A percentile compares a stretch with the other conserved stretches of the same genome.
Conservation (phyloP, 2,329 filamentous ascomycete species). For the Drechslera avenae region DNA sequence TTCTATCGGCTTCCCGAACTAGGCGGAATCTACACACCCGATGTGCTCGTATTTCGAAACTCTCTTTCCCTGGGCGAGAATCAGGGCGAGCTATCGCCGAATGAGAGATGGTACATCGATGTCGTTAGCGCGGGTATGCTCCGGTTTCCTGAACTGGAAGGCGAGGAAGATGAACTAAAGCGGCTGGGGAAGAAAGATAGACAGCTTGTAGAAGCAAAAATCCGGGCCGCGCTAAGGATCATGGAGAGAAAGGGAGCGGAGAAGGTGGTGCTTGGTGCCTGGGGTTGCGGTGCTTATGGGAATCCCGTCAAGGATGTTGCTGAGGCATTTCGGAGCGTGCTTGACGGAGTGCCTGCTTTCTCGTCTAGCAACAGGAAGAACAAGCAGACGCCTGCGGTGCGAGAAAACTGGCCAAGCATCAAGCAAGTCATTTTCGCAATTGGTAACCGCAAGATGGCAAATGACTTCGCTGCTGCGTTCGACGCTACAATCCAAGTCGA, state of each 20-base stretch:
- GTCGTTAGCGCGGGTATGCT: slow-evolving; percentile 64
- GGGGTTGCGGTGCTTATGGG: slow-evolving; percentile 68
- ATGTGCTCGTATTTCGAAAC: slow-evolving; percentile 64
- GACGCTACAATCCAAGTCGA: slow-evolving; percentile 48
- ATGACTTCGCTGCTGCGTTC: slow-evolving; percentile 58
- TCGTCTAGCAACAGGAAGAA: slow-evolving; percentile 32
- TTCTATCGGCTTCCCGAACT: slow-evolving; percentile 66
- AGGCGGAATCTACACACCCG: slow-evolving; percentile 61
- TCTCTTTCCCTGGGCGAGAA: slow-evolving; percentile 32
- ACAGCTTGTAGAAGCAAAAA: slow-evolving; percentile 60
- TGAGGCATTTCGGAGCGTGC: slow-evolving; percentile 56
- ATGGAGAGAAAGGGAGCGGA: slow-evolving; percentile 50
- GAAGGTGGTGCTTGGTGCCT: slow-evolving; percentile 64
- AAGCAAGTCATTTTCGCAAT: slow-evolving; percentile 65
- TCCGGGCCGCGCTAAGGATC: slow-evolving; percentile 63
- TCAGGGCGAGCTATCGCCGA: slow-evolving; percentile 50
- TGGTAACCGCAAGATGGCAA: slow-evolving; percentile 57
- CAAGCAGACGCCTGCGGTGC: slow-evolving; percentile 13
- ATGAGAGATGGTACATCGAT: slow-evolving; percentile 64
- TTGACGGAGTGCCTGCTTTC: slow-evolving; percentile 8
- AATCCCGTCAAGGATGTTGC: slow-evolving; percentile 67
- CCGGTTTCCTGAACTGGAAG: slow-evolving; percentile 59
- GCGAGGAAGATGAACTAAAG: slow-evolving; percentile 49
- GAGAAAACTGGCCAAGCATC: slow-evolving; percentile 52
- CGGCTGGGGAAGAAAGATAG: slow-evolving; percentile 52